Evolutionary conservation across 2,329 filamentous ascomycete species (phyloP).

Genomic region (Seiridium cupressi): DNA sequence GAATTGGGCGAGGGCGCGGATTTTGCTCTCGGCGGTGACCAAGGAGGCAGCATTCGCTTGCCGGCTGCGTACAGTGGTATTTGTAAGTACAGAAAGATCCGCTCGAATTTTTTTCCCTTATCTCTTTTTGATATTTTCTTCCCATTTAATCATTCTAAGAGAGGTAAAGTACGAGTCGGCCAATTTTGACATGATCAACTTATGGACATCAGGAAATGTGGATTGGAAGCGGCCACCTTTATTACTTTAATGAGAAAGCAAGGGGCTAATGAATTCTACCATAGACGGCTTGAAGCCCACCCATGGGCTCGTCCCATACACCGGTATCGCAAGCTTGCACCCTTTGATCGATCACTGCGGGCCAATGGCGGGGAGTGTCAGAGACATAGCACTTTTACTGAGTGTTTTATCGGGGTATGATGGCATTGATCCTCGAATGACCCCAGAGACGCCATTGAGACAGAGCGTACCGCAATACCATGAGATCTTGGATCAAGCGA

Average conservation of each 20-base stretch:
- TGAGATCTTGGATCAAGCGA: constrained; percentile 18
- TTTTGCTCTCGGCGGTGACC: constrained; percentile 36
- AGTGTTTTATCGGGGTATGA: constrained; percentile 45
- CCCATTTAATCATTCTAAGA: too few relatives aligned
- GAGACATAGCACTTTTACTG: constrained; percentile 39
- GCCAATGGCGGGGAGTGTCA: constrained; percentile 38
- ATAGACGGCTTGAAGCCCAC: constrained; percentile 43
- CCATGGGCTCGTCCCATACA: constrained; percentile 45
- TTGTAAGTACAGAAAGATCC: constrained; percentile 11
- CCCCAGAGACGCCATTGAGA: constrained; percentile 32
- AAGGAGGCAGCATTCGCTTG: constrained; percentile 35
- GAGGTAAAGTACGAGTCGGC: too few relatives aligned
- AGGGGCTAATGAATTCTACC: too few relatives aligned
- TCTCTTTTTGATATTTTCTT: too few relatives aligned
- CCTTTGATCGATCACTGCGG: constrained; percentile 42
- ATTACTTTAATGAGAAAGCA: too few relatives aligned
- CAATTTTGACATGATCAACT: too few relatives aligned
- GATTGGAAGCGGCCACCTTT: too few relatives aligned
- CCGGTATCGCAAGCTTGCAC: constrained; percentile 37
- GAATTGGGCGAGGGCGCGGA: constrained; percentile 16
- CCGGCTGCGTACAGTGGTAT: constrained; percentile 38
- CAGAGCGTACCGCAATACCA: constrained; percentile 28
- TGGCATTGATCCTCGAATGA: constrained; percentile 41
- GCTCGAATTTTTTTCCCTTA: too few relatives aligned
- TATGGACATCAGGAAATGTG: too few relatives aligned